Evolutionary conservation across 148 eudicot genomes (phyloP), one percentile per base, ranked within the genome.

Genomic region (Fagopyrum esculentum): DNA sequence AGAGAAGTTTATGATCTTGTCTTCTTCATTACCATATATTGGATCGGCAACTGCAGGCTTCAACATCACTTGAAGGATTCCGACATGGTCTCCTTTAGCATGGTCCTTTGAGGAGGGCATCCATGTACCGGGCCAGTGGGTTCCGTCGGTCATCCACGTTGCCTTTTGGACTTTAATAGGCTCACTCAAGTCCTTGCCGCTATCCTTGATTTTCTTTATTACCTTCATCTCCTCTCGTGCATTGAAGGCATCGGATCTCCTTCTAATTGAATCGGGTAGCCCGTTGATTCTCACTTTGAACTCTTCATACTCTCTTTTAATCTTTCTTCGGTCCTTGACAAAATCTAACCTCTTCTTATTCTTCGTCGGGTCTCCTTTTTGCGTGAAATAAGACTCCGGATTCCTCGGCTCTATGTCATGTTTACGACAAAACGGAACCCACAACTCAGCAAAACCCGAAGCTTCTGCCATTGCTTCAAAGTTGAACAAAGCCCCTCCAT

Each of bases 391-490:
- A 35, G 86, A 72, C 22, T 93, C 98, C 0, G 98, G 98, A 75
- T 93, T 93, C 76, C 98, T 83, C 3, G 93, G 98, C 73, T 93
- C 98, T 19, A 93, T 90, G 35, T 93, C 89, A 79, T 93, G 98
- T 48, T 93, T 93, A 66, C 86, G 79, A 66, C 96, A 90, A 71
- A 93, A 93, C 6, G 98, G 96, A 30, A 93, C 96, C 98, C 98
- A 93, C 60, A 90, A 19, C 74, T 93, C 91, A 5, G 98, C 98
- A 59, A 93, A 93, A 30, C 93, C 89, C 9, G 90, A 88, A 22
- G 98, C 98, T 78, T 93, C 98, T 0, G 97, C 97, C 95, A 92
- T 87, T 19, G 97, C 95, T 70, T 92, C 97, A 45, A 92, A 92
- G 7, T 90, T 93, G 12, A 90, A 82, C 1, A 90, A 83, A 40